These are phyloP conservation scores for Blastobotrys chiropterorum DNA, from an alignment of 805 yeast species.

Conservation along the genomic window DNA sequence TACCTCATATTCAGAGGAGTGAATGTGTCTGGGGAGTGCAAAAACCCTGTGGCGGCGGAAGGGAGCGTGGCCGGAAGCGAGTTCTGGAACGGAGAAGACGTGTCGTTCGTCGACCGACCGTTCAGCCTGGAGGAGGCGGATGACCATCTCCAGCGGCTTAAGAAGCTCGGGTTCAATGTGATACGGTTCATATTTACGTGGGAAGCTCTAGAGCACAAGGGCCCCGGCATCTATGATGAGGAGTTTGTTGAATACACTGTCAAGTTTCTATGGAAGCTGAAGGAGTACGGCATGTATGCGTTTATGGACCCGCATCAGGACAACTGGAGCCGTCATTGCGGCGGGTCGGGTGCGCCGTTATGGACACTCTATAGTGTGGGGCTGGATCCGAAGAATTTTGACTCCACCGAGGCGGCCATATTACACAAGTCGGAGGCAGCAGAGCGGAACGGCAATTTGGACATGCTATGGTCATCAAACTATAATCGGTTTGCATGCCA, in stretches of 20 bases:
- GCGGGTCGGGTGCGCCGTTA: constrained; percentile 91
- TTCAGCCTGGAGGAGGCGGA: constrained; percentile 69
- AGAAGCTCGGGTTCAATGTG: constrained; percentile 75
- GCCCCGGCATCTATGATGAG: constrained; percentile 78
- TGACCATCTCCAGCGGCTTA: constrained; percentile 61
- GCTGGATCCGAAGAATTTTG: constrained; percentile 63
- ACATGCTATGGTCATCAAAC: constrained; percentile 92
- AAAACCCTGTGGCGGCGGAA: constrained; percentile 57
- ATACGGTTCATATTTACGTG: constrained; percentile 75
- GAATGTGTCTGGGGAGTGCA: constrained; percentile 69
- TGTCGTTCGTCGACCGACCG: constrained; percentile 80
- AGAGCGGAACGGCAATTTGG: constrained; percentile 40
- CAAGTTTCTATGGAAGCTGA: constrained; percentile 50
- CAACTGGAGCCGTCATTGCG: constrained; percentile 83
- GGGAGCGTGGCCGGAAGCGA: constrained; percentile 24
- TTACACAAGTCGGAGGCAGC: constrained; percentile 49
- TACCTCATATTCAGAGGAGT: constrained; percentile 63
- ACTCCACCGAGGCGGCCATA: constrained; percentile 66
- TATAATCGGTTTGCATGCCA: constrained; percentile 67
- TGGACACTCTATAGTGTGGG: constrained; percentile 94
- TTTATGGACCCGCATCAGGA: constrained; percentile 90
- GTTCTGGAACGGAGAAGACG: constrained; percentile 65
- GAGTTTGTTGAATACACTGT: constrained; percentile 68
- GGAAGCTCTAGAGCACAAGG: constrained; percentile 89
- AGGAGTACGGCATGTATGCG: constrained; percentile 62